These are phyloP conservation scores for Nicotiana paniculata DNA, from an alignment of 257 asterid genomes.

Conservation along the genomic window DNA sequence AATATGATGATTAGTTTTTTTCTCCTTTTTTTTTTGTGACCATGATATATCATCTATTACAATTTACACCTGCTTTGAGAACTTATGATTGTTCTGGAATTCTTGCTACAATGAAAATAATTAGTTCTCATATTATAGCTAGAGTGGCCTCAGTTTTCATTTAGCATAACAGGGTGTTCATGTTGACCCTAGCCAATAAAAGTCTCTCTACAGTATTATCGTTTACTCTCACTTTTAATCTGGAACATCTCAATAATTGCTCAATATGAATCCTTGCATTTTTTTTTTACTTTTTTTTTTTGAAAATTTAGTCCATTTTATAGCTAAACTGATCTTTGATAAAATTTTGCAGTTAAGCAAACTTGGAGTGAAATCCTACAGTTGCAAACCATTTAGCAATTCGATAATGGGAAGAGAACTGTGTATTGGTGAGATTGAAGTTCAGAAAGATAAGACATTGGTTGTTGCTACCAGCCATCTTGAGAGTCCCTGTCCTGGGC, in stretches of 20 bases:
- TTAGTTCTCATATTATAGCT: background rate
- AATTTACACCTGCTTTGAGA: background rate
- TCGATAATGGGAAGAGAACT: slow-evolving; percentile 83
- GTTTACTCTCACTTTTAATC: background rate
- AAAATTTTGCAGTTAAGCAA: slow-evolving; percentile 55
- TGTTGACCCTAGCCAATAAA: background rate
- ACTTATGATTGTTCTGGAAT: background rate
- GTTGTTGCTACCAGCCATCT: slow-evolving; percentile 85
- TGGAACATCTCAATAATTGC: background rate
- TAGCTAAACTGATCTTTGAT: background rate
- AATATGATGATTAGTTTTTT: background rate
- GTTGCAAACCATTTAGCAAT: slow-evolving; percentile 55
- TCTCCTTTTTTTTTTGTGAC: background rate
- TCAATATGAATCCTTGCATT: background rate
- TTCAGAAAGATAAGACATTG: slow-evolving; percentile 33
- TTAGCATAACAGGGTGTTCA: background rate
- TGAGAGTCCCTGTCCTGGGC: slow-evolving; percentile 87
- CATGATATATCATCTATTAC: background rate
- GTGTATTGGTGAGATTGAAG: slow-evolving; percentile 55
- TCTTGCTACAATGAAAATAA: background rate
- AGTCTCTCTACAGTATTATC: background rate
- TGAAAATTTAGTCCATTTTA: background rate
- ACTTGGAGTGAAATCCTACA: slow-evolving; percentile 65
- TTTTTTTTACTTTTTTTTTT: background rate
- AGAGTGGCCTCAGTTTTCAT: background rate